phyloP scores from a whole-genome alignment of 2,329 filamentous ascomycete genomes.

The Fusarium anguioides region DNA sequence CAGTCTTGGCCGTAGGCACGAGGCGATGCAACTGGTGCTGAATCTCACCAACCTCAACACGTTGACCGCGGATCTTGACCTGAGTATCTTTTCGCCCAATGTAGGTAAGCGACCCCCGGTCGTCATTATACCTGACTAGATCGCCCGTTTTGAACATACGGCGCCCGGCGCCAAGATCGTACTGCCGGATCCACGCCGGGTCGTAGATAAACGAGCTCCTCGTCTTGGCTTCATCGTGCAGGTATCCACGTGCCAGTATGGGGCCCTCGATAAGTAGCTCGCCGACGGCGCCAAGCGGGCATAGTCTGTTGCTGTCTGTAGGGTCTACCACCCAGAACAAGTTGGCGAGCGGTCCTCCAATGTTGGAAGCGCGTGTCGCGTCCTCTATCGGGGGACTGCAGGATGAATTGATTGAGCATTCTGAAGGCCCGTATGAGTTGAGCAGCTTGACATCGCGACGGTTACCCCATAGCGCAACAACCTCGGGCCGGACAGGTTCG shows the following conservation, averaged over 20 bases:
- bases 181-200: conserved; percentile 6
- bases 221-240: neutral
- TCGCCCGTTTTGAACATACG: conserved; percentile 60
- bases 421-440: conserved; percentile 8
- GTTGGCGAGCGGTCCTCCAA: conserved; percentile 9
- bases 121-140: conserved; percentile 59
- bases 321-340: conserved; percentile 5
- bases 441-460: conserved; percentile 8
- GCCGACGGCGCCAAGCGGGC: neutral
- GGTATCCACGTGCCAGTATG: neutral
- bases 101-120: conserved; percentile 6
- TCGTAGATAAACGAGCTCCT: neutral
- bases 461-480: conserved; percentile 7
- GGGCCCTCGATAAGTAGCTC: conserved; percentile 3
- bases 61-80: conserved; percentile 66
- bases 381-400: conserved; percentile 5
- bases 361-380: conserved; percentile 6
- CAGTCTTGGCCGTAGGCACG: conserved; percentile 9
- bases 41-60: conserved; percentile 55
- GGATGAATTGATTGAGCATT: conserved; percentile 11
- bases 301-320: neutral
- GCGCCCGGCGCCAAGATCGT: conserved; percentile 1
- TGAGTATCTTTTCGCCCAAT: too few relatives aligned
- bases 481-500: conserved; percentile 3
- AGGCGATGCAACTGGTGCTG: conserved; percentile 9